Evolutionary conservation across 2,329 filamentous ascomycete species (phyloP), one percentile per base, ranked within the genome.

Genomic region (Hymenoscyphus scutula): DNA sequence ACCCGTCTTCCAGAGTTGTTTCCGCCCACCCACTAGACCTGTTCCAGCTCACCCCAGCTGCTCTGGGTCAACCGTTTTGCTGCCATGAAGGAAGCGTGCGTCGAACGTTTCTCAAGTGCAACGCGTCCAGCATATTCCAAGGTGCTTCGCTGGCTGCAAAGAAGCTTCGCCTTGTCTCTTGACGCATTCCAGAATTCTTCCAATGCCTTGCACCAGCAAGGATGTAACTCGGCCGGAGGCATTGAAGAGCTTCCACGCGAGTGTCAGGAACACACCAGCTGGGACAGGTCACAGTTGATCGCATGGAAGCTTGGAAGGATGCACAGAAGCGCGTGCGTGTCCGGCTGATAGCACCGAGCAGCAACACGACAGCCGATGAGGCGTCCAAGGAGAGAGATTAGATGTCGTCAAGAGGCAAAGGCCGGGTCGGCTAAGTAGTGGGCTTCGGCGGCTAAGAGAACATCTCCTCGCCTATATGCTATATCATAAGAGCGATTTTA

Each of bases 211-310:
- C 11, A 30, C 51, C 51, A 15, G 38, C 34, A 57, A 38, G 55
- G 55, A 38, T 57, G 32, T 34, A 57, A 38, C 34, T 27, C 37
- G 23, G 27, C 37, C 56, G 37, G 56, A 34, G 41, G n/a, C 56
- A 34, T 48, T 25, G 19, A 48, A 13, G 38, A 19, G 10, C 38
- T 61, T 65, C 64, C 64, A 65, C 64, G 64, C 64, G 64, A 65
- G 60, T 53, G n/a, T 55, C 38, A 54, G 41, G 60, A 58, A 56
- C 51, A 45, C 19, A n/a, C n/a, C 6, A 27, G 17, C 25, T 13
- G 25, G 38, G 11, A 48, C 56, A 32, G 34, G n/a, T n/a, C n/a
- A n/a, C n/a, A n/a, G n/a, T 32, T 37, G 17, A 29, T 51, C 17
- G 59, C 51, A 63, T 53, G 56, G 56, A 38, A 53, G 62, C 59